phyloP scores from a whole-genome alignment of 2,329 filamentous ascomycete species.

The Neoarthrinium moseri region DNA sequence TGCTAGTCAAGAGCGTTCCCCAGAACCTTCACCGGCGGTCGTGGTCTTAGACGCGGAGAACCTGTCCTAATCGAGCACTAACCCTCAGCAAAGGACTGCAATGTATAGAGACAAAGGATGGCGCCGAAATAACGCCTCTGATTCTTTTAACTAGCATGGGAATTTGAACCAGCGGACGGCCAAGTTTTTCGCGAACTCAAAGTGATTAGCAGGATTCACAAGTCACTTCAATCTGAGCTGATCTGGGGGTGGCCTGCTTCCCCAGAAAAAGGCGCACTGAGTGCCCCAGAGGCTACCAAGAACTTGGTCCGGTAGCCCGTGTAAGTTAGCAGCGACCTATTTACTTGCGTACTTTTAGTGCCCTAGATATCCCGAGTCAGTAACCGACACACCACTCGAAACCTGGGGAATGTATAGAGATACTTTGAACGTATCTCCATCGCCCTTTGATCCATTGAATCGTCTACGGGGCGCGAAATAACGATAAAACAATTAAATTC shows the following conservation, averaged over 20 bases:
- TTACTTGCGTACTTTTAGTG: neutral
- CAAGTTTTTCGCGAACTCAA: neutral
- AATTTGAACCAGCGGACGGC: neutral
- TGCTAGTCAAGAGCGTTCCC: slow-evolving; percentile 5
- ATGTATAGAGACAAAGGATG: neutral
- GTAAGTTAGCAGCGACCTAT: neutral
- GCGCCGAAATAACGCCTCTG: neutral
- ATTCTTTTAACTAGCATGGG: neutral
- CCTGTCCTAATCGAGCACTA: too few relatives aligned
- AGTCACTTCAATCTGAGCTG: neutral
- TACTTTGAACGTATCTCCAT: neutral
- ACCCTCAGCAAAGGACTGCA: too few relatives aligned
- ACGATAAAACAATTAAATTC: neutral
- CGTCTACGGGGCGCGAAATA: neutral
- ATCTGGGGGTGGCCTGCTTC: neutral
- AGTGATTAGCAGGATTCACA: neutral
- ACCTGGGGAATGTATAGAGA: neutral
- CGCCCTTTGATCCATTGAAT: neutral
- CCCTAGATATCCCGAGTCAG: neutral
- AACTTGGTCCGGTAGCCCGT: too few relatives aligned
- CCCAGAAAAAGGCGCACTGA: neutral
- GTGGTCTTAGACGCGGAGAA: neutral
- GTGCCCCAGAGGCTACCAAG: too few relatives aligned
- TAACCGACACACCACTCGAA: too few relatives aligned
- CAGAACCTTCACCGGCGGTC: neutral